A percentile compares a stretch with the other conserved stretches of the same genome.
Evolutionary conservation across 768 basidiomycete genomes (phyloP).

Genomic region (Pisolithus marmoratus): DNA sequence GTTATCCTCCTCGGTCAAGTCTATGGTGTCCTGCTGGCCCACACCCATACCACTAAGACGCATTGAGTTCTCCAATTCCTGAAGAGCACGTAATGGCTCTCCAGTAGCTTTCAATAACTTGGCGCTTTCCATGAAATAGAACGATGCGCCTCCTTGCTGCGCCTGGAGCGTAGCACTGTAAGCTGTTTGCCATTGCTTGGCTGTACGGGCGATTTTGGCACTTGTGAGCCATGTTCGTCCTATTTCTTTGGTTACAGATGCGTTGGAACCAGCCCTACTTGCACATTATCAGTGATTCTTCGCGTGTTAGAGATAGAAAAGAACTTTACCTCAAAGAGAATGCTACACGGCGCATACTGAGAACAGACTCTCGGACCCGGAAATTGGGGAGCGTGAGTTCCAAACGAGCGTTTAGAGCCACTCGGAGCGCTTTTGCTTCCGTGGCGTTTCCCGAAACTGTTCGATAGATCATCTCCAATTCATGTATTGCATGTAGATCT

Average conservation of each 20-base stretch:
- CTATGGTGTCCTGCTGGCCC: constrained; percentile 39
- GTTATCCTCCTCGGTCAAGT: constrained; percentile 49
- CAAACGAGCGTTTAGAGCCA: constrained; percentile 57
- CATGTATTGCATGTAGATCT: constrained; percentile 80
- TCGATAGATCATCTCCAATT: constrained; percentile 65
- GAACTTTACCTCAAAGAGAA: constrained; percentile 60
- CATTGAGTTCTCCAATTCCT: constrained; percentile 78
- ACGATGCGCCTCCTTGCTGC: constrained; percentile 60
- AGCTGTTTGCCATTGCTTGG: constrained; percentile 92
- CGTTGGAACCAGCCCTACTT: constrained; percentile 20
- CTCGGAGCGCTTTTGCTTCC: constrained; percentile 33
- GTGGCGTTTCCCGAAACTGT: constrained; percentile 35
- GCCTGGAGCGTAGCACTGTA: constrained; percentile 95
- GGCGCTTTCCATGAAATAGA: constrained; percentile 85
- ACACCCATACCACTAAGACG: constrained; percentile 44
- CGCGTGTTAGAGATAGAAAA: background rate
- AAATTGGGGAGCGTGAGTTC: constrained; percentile 82
- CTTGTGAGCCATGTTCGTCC: constrained; percentile 87
- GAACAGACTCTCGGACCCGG: constrained; percentile 78
- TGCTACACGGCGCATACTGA: constrained; percentile 86
- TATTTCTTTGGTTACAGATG: constrained; percentile 51
- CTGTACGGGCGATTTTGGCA: constrained; percentile 94
- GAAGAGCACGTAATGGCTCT: constrained; percentile 78
- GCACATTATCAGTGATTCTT: constrained; percentile 7
- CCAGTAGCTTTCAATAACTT: constrained; percentile 78